Conservation (phyloP, 805 yeast species). For the Wickerhamomyces chaumierensis region DNA sequence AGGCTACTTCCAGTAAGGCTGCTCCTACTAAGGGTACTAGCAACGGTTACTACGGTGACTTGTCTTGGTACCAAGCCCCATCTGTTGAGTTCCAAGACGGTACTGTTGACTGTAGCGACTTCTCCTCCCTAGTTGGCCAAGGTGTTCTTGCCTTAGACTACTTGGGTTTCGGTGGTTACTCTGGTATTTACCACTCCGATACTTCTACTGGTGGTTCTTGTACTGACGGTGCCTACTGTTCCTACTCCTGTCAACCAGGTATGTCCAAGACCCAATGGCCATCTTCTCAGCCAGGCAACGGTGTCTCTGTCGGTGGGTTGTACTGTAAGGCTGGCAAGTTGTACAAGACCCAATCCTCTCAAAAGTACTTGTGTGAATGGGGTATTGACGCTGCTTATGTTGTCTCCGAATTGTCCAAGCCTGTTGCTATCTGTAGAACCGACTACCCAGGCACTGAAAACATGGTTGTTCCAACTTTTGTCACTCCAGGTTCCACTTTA, state of each 20-base stretch:
- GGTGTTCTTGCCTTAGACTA: slow-evolving; percentile 72
- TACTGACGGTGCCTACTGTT: slow-evolving; percentile 86
- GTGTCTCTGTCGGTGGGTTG: slow-evolving; percentile 90
- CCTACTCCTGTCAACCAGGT: slow-evolving; percentile 96
- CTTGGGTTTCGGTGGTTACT: slow-evolving; percentile 74
- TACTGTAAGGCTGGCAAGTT: slow-evolving; percentile 73
- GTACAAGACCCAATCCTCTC: slow-evolving; percentile 61
- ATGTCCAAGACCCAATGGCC: slow-evolving; percentile 99
- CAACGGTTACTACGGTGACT: slow-evolving; percentile 39
- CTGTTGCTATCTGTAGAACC: slow-evolving; percentile 91
- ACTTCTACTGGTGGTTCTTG: slow-evolving; percentile 59
- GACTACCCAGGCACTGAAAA: slow-evolving; percentile 99
- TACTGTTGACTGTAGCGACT: slow-evolving; percentile 46
- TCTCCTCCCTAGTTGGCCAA: slow-evolving; percentile 56
- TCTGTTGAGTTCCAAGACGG: slow-evolving; percentile 59
- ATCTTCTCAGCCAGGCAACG: slow-evolving; percentile 67
- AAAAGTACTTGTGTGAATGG: slow-evolving; percentile 75
- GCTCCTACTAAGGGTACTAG: too few species aligned
- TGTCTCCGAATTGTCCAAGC: slow-evolving; percentile 46
- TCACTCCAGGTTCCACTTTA: slow-evolving; percentile 51
- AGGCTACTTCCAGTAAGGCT: slow-evolving; percentile 18
- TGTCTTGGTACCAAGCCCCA: slow-evolving; percentile 47
- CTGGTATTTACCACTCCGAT: slow-evolving; percentile 51
- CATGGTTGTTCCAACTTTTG: slow-evolving; percentile 90
- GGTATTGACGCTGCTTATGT: slow-evolving; percentile 64